Evolutionary conservation across 495 filamentous ascomycete genomes (phyloP).

Genomic region (Antarctomyces pellizariae): DNA sequence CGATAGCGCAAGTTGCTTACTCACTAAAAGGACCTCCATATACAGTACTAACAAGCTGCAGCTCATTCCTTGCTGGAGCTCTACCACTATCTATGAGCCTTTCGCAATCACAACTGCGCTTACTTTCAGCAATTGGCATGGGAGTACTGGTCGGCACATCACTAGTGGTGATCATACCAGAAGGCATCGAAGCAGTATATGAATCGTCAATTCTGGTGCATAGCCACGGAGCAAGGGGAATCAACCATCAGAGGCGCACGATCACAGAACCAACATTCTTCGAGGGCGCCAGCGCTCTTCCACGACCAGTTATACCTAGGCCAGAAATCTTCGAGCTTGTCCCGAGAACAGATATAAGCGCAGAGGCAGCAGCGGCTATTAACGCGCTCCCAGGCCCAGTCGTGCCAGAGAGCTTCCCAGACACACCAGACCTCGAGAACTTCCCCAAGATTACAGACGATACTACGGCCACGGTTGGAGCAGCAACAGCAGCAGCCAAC

Average conservation of each 20-base stretch:
- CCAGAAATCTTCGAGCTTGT: too few species aligned
- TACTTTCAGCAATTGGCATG: slow-evolving; percentile 83
- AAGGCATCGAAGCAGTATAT: slow-evolving; percentile 83
- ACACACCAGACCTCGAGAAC: slow-evolving; percentile 1
- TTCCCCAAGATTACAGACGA: too few species aligned
- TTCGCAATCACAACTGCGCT: slow-evolving; percentile 65
- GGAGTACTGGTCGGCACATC: slow-evolving; percentile 87
- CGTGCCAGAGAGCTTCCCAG: slow-evolving; percentile 6
- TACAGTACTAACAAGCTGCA: slow-evolving; percentile 15
- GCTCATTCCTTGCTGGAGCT: slow-evolving; percentile 86
- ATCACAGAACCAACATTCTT: too few species aligned
- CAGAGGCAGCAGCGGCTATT: too few species aligned
- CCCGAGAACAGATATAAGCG: too few species aligned
- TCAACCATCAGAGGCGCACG: too few species aligned
- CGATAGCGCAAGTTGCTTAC: slow-evolving; percentile 50
- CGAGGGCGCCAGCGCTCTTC: too few species aligned
- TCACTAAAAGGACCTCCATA: not conserved
- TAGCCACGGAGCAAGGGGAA: too few species aligned
- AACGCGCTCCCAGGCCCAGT: too few species aligned
- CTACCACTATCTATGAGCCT: slow-evolving; percentile 78
- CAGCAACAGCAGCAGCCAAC: too few species aligned
- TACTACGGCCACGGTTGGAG: not conserved
- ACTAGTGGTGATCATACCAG: slow-evolving; percentile 90
- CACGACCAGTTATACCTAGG: too few species aligned
- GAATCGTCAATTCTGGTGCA: too few species aligned